Conservation (phyloP, 305 asterid species). For the Fraxinus floribunda region DNA sequence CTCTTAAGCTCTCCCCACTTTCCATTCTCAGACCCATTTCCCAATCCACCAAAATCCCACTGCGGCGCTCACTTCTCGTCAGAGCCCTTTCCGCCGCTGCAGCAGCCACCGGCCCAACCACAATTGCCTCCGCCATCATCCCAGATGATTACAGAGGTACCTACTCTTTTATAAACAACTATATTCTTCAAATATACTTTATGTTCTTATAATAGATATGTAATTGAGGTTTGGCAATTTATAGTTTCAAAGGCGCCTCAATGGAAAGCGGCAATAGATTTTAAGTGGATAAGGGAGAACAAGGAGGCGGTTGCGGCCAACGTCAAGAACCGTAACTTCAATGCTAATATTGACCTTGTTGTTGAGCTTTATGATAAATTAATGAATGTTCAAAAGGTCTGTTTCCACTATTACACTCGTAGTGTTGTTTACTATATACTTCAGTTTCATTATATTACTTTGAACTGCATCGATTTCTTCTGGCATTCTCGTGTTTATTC, state of each 20-base stretch:
- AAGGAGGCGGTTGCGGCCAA: slow-evolving; percentile 74
- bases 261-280: slow-evolving; percentile 96
- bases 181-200: background rate
- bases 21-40: slow-evolving; percentile 29
- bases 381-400: slow-evolving; percentile 77
- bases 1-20: slow-evolving; percentile 26
- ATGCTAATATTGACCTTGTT: slow-evolving; percentile 68
- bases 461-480: background rate
- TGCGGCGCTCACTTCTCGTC: slow-evolving; percentile 28
- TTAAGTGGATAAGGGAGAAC: slow-evolving; percentile 91
- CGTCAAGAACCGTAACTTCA: slow-evolving; percentile 65
- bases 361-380: slow-evolving; percentile 67
- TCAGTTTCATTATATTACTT: background rate
- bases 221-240: slow-evolving; percentile 25
- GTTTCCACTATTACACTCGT: slow-evolving; percentile 18
- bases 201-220: background rate
- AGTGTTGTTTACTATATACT: background rate
- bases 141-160: slow-evolving; percentile 45
- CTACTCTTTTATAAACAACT: background rate
- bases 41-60: slow-evolving; percentile 22
- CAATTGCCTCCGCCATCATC: slow-evolving; percentile 19
- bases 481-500: background rate
- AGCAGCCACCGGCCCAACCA: slow-evolving; percentile 29
- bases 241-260: slow-evolving; percentile 60
- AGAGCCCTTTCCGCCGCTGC: slow-evolving; percentile 53